Percentiles rank a stretch among this genome's conserved stretches.
phyloP scores from a whole-genome alignment of 2,329 filamentous ascomycete species.

The Monosporascus sp. region DNA sequence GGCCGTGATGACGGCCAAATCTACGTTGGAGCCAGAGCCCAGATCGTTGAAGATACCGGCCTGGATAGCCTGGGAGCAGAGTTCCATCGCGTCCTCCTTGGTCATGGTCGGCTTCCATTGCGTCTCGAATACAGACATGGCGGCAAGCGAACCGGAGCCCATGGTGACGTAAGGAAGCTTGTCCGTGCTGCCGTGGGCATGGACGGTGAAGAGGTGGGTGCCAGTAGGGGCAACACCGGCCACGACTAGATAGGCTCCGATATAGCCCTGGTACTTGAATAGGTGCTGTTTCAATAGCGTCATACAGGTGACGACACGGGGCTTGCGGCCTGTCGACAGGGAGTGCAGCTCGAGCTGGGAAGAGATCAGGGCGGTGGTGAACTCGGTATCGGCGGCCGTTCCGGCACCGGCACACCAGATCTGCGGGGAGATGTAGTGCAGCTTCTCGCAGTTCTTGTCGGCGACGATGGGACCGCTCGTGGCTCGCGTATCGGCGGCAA shows the following conservation, averaged over 20 bases:
- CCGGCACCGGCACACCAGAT: slow-evolving; percentile 99
- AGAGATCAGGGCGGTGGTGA: slow-evolving; percentile 96
- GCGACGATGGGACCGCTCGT: slow-evolving; percentile 97
- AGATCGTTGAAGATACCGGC: slow-evolving; percentile 99
- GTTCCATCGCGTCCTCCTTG: slow-evolving; percentile 62
- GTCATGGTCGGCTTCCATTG: slow-evolving; percentile 80
- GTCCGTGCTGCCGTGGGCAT: slow-evolving; percentile 96
- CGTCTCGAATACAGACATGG: slow-evolving; percentile 97
- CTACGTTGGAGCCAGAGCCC: slow-evolving; percentile 94
- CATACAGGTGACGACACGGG: slow-evolving; percentile 98
- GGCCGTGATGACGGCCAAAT: slow-evolving; percentile 89
- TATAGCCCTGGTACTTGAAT: slow-evolving; percentile 96
- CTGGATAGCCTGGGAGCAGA: slow-evolving; percentile 73
- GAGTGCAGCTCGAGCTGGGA: slow-evolving; percentile 97
- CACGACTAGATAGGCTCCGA: slow-evolving; percentile 95
- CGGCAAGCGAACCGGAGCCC: slow-evolving; percentile 91
- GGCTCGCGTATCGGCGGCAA: slow-evolving; percentile 95
- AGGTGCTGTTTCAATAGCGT: slow-evolving; percentile 99
- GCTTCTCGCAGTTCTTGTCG: slow-evolving; percentile 99
- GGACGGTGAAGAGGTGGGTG: slow-evolving; percentile 92
- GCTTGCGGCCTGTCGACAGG: slow-evolving; percentile 91
- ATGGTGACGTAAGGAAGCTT: slow-evolving; percentile 99
- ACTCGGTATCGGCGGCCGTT: slow-evolving; percentile 97
- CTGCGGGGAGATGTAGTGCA: slow-evolving; percentile 96
- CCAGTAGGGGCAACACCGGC: slow-evolving; percentile 96